phyloP scores from a whole-genome alignment of 2,329 filamentous ascomycete genomes.

The Conoideocrella luteorostrata region DNA sequence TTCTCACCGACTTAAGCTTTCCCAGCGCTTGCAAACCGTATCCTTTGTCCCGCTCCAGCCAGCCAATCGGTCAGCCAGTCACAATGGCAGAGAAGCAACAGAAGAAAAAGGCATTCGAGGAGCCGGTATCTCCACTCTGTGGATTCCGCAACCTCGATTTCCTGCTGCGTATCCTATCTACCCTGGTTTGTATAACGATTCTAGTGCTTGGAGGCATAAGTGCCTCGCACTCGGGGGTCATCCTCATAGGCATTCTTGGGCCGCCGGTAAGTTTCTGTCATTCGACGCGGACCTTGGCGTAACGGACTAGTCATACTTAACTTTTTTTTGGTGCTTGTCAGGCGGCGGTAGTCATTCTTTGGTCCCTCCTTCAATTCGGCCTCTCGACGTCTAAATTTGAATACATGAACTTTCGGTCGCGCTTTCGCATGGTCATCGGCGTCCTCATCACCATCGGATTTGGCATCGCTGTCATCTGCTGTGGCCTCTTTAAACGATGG shows the following conservation, averaged over 20 bases:
- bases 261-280: conserved; percentile 4
- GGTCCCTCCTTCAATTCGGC: conserved; percentile 7
- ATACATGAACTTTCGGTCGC: conserved; percentile 10
- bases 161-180: neutral
- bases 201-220: conserved; percentile 5
- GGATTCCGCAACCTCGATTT: conserved; percentile 4
- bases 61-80: too few relatives aligned
- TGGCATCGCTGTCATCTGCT: conserved; percentile 3
- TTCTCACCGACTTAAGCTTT: too few relatives aligned
- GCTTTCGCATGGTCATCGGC: conserved; percentile 8
- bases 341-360: conserved; percentile 5
- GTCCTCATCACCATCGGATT: conserved; percentile 8
- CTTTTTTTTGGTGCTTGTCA: neutral
- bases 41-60: neutral
- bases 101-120: conserved; percentile 1
- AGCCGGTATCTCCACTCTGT: neutral
- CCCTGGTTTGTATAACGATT: neutral
- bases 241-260: conserved; percentile 8
- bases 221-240: conserved; percentile 2
- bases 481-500: conserved; percentile 3
- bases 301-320: too few relatives aligned
- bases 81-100: neutral
- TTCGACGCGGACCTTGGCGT: neutral
- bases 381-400: conserved; percentile 4
- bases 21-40: neutral